A percentile compares a stretch with the other conserved stretches of the same genome.
Evolutionary conservation across 106 monocot genomes (phyloP).

Genomic region (Xerophyta viscosa): DNA sequence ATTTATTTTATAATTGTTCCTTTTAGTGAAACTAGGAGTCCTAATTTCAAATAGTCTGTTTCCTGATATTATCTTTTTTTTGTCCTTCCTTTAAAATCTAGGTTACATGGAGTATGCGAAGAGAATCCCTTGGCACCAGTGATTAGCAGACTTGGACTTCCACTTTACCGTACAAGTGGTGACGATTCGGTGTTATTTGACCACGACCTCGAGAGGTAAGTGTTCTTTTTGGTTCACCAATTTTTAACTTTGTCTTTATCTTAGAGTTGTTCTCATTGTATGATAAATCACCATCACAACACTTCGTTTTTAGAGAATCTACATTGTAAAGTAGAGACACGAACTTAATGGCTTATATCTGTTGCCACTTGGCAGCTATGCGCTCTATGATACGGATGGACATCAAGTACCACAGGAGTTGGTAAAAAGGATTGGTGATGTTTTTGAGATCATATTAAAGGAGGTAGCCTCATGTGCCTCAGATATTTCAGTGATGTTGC

Average conservation of each 20-base stretch:
- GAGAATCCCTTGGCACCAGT: conserved; percentile 88
- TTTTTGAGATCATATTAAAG: conserved; percentile 69
- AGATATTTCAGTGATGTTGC: neutral
- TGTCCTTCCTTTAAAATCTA: neutral
- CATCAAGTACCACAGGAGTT: conserved; percentile 80
- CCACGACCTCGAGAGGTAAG: conserved; percentile 95
- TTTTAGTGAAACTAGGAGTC: too few relatives aligned
- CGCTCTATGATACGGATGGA: conserved; percentile 88
- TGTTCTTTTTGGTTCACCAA: neutral
- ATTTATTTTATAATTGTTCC: too few relatives aligned
- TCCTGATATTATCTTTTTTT: neutral
- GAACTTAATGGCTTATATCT: too few relatives aligned
- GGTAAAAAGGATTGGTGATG: conserved; percentile 57
- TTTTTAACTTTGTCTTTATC: neutral
- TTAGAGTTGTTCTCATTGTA: too few relatives aligned
- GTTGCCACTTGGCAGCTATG: too few relatives aligned
- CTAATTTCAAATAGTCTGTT: neutral
- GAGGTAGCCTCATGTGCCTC: conserved; percentile 33
- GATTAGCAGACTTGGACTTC: conserved; percentile 82
- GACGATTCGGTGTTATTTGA: conserved; percentile 95
- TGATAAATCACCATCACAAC: too few relatives aligned
- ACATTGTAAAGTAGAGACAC: too few relatives aligned
- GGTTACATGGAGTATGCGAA: conserved; percentile 94
- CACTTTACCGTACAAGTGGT: conserved; percentile 90
- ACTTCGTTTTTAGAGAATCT: too few relatives aligned